These are phyloP conservation scores for Alternaria sp. DNA, from an alignment of 2,329 filamentous ascomycete species.

Conservation along the genomic window DNA sequence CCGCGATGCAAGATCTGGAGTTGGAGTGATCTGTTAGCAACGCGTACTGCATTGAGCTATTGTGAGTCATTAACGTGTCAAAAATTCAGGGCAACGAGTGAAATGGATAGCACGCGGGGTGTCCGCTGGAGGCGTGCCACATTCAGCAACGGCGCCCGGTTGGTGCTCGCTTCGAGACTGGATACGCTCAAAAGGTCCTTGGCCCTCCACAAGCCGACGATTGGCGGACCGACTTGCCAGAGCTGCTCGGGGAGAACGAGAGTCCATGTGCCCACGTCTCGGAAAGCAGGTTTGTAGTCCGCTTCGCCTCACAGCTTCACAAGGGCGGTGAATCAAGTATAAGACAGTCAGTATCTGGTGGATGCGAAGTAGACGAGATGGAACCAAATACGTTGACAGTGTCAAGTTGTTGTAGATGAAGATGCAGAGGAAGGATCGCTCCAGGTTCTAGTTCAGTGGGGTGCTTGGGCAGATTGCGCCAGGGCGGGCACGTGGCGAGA, in stretches of 20 bases:
- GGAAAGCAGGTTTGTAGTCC: neutral
- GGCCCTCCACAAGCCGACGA: constrained; percentile 22
- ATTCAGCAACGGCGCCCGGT: constrained; percentile 15
- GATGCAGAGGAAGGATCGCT: neutral
- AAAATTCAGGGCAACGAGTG: neutral
- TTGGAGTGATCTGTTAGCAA: neutral
- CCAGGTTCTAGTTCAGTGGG: constrained; percentile 2
- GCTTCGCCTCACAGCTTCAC: neutral
- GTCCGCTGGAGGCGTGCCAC: constrained; percentile 10
- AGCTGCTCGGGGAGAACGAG: constrained; percentile 10
- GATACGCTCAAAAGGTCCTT: constrained; percentile 25
- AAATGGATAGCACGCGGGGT: constrained; percentile 4
- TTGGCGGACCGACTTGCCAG: constrained; percentile 33
- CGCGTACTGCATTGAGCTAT: neutral
- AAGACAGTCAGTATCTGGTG: neutral
- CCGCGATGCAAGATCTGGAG: neutral
- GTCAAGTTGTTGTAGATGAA: neutral
- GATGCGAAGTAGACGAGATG: neutral
- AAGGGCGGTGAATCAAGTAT: neutral
- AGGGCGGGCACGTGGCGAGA: neutral
- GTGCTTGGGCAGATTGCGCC: neutral
- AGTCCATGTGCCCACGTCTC: neutral
- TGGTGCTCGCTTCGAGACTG: constrained; percentile 16
- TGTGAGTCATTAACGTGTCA: neutral
- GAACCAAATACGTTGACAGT: neutral